Evolutionary conservation across 2,329 filamentous ascomycete genomes (phyloP).

Genomic region (Cladosporium colombiae): DNA sequence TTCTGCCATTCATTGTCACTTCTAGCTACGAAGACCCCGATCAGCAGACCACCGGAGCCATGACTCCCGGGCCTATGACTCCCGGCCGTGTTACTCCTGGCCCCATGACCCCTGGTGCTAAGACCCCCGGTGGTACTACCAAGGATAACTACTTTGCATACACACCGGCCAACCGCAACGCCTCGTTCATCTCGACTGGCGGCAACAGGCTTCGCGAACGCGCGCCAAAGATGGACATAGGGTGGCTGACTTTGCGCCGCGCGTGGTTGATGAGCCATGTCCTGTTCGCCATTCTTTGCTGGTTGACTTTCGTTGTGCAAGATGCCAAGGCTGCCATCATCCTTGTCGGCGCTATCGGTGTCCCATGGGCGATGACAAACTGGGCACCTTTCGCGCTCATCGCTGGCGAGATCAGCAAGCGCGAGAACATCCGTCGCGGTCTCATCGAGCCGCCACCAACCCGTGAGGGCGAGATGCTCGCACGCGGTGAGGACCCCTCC

Average conservation of each 20-base stretch:
- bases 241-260: slow-evolving; percentile 80
- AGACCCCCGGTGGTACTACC: slow-evolving; percentile 23
- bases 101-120: slow-evolving; percentile 27
- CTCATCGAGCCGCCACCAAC: slow-evolving; percentile 44
- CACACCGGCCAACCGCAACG: slow-evolving; percentile 20
- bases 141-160: slow-evolving; percentile 31
- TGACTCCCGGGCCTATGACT: slow-evolving; percentile 46
- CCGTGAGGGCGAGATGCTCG: slow-evolving; percentile 39
- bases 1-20: slow-evolving; percentile 82
- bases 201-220: slow-evolving; percentile 15
- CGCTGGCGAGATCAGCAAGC: slow-evolving; percentile 83
- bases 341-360: slow-evolving; percentile 77
- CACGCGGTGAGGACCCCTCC: slow-evolving; percentile 54
- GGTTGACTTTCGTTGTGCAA: slow-evolving; percentile 76
- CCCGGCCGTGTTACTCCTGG: slow-evolving; percentile 29
- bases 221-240: slow-evolving; percentile 62
- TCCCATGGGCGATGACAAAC: slow-evolving; percentile 88
- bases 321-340: slow-evolving; percentile 71
- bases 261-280: slow-evolving; percentile 84
- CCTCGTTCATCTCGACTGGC: slow-evolving; percentile 7
- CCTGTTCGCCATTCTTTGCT: slow-evolving; percentile 81
- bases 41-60: slow-evolving; percentile 32
- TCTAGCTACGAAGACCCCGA: slow-evolving; percentile 66
- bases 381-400: slow-evolving; percentile 98
- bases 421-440: slow-evolving; percentile 66